Evolutionary conservation across 768 basidiomycete genomes (phyloP), one percentile per base, ranked within the genome.

Genomic region (Pleurotus salmoneostramineus): DNA sequence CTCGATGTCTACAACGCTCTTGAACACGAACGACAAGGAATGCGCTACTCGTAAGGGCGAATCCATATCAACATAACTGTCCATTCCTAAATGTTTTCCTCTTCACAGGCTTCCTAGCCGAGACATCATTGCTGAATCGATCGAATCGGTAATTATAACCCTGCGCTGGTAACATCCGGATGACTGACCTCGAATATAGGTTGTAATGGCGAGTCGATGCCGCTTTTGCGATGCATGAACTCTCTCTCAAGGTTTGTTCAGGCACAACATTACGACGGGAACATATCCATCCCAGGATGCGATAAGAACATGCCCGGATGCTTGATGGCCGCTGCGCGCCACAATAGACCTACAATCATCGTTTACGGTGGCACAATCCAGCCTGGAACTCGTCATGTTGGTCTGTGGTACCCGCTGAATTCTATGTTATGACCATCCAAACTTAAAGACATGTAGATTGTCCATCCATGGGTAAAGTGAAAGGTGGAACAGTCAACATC

Each of bases 231-330:
- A 54, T 36, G 56, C 59, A 42, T 50, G 47, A 40, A 8, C 37
- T 3, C 3, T 40, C 37, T 8, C 37, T 40, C 3, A 36, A 27
- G 1, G 2, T 54, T 36, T 5, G 52, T 10, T 43, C 56, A 89
- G 90, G 90, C 91, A 17, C 92, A 94, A 75, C 85, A 92, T 65
- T 93, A 94, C 64, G 93, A 95, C 60, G 92, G 83, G 10, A 92
- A 93, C 65, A 91, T 94, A 63, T 84, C 89, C 4, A 80, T 93
- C 55, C 93, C 93, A 14, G 91, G 92, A 57, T 94, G 92, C 62
- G 92, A 94, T 72, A 94, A 94, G 75, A 94, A 94, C 67, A 93
- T 94, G 93, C 92, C 92, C 6, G 93, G 91, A 14, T 90, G 88
- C 66, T 77, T 93, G 57, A 91, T 95, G 67, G 93, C 93, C 12